Conservation (phyloP, 1,284 basidiomycete species). For the Pyrrhoderma lamaoense region DNA sequence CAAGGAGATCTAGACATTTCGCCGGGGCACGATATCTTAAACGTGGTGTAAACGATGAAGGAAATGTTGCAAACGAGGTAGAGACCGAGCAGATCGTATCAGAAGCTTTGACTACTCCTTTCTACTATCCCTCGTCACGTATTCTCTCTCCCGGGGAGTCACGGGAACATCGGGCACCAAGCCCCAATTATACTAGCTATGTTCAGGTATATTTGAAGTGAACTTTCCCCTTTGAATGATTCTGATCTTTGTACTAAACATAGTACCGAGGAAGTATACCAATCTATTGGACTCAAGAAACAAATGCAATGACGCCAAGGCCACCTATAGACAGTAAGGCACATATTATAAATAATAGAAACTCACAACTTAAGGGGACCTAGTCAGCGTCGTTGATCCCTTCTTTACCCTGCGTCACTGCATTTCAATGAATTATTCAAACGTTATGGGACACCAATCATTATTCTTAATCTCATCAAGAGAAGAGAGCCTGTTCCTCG, state of each 20-base stretch:
- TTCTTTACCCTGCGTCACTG: conserved; percentile 90
- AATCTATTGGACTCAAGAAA: conserved; percentile 94
- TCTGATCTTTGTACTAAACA: not conserved
- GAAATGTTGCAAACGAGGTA: conserved; percentile 98
- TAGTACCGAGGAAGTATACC: conserved; percentile 95
- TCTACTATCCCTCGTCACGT: conserved; percentile 58
- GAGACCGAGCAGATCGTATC: conserved; percentile 99
- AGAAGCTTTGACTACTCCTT: conserved; percentile 88
- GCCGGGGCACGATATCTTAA: conserved; percentile 96
- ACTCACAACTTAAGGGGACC: conserved; percentile 13
- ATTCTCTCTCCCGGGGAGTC: conserved; percentile 23
- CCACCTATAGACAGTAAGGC: conserved; percentile 91
- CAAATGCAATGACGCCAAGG: conserved; percentile 82
- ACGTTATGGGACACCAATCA: conserved; percentile 87
- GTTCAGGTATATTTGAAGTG: conserved; percentile 57
- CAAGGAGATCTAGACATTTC: conserved; percentile 89
- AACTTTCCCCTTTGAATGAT: not conserved
- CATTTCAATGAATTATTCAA: conserved; percentile 93
- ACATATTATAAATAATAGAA: not conserved
- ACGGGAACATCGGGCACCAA: conserved; percentile 42
- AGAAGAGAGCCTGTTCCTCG: conserved; percentile 72
- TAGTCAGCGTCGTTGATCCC: conserved; percentile 92
- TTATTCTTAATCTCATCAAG: conserved; percentile 96
- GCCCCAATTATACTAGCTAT: conserved; percentile 88
- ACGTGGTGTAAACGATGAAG: conserved; percentile 92